A percentile compares a stretch with the other conserved stretches of the same genome.
Evolutionary conservation across 192 early-diverging fungal genomes (phyloP).

Genomic region (Backusella mclennaniae): DNA sequence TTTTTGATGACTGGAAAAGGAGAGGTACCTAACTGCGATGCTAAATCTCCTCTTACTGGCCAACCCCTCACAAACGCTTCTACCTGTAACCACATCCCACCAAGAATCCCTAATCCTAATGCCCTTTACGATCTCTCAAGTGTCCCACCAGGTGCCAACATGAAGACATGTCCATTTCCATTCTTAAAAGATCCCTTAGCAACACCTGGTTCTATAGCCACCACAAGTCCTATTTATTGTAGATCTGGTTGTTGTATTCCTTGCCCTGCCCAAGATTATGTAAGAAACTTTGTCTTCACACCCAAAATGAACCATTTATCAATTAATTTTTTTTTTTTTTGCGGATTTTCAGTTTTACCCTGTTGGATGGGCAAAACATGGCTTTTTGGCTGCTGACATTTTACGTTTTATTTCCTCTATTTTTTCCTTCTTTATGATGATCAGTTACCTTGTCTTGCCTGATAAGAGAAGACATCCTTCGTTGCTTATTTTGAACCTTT

Average conservation of each 20-base stretch:
- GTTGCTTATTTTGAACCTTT: constrained; percentile 46
- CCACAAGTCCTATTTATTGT: constrained; percentile 33
- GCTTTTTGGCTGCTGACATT: constrained; percentile 43
- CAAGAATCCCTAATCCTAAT: not conserved
- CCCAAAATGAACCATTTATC: not conserved
- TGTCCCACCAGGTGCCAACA: constrained; percentile 13
- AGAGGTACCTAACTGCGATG: not conserved
- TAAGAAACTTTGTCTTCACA: not conserved
- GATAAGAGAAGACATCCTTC: constrained; percentile 49
- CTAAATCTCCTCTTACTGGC: not conserved
- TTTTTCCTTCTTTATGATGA: constrained; percentile 37
- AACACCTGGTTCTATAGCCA: constrained; percentile 16
- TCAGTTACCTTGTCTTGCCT: constrained; percentile 47
- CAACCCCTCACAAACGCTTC: not conserved
- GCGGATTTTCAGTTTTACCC: constrained; percentile 33
- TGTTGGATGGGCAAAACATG: constrained; percentile 33
- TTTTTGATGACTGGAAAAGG: constrained; percentile 3
- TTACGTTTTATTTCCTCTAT: constrained; percentile 43
- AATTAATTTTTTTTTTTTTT: not conserved
- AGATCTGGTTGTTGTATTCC: constrained; percentile 51
- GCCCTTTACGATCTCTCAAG: constrained; percentile 19
- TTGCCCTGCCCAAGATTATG: constrained; percentile 47
- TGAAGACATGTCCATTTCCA: constrained; percentile 36
- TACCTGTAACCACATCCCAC: constrained; percentile 4
- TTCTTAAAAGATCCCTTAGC: constrained; percentile 40